A percentile compares a stretch with the other conserved stretches of the same genome.
Conservation (phyloP, 2,329 filamentous ascomycete species). For the Aspergillus pseudoterreus region DNA sequence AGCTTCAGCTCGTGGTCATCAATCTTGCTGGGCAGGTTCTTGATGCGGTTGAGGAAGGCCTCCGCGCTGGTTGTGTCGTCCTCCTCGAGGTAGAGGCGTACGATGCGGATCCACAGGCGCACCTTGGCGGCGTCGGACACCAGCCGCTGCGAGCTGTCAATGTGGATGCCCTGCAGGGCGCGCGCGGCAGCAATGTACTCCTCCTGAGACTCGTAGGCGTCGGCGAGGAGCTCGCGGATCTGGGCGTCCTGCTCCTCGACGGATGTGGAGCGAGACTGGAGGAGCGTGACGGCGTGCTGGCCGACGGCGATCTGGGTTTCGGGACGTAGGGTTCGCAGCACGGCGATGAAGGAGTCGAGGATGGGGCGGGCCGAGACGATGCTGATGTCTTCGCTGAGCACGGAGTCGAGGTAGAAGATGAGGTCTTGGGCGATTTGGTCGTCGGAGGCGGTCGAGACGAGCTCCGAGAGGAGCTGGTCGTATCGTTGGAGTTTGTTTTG, state of each 20-base stretch:
- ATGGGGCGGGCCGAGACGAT: conserved; percentile 72
- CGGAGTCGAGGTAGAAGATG: conserved; percentile 64
- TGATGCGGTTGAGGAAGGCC: conserved; percentile 87
- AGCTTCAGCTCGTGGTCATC: conserved; percentile 69
- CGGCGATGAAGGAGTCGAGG: conserved; percentile 65
- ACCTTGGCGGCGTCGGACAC: conserved; percentile 80
- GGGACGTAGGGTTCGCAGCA: conserved; percentile 50
- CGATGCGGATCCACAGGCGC: conserved; percentile 86
- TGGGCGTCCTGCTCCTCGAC: conserved; percentile 82
- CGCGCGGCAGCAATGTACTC: conserved; percentile 77
- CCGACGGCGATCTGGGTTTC: conserved; percentile 73
- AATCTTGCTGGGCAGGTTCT: conserved; percentile 79
- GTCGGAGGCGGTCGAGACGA: conserved; percentile 45
- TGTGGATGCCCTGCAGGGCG: conserved; percentile 74
- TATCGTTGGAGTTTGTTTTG: conserved; percentile 55
- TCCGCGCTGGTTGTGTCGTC: conserved; percentile 85
- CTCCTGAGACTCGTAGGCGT: conserved; percentile 76
- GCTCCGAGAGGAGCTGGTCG: conserved; percentile 54
- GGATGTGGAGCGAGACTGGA: conserved; percentile 65
- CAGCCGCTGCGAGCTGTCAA: conserved; percentile 83
- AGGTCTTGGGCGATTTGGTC: conserved; percentile 58
- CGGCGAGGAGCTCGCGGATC: conserved; percentile 75
- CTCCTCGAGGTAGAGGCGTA: conserved; percentile 88
- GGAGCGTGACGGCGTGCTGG: conserved; percentile 64
- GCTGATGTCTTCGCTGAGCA: conserved; percentile 67